A percentile compares a stretch with the other conserved stretches of the same genome.
phyloP scores from a whole-genome alignment of 2,329 filamentous ascomycete genomes.

The Aspergillus sp. region DNA sequence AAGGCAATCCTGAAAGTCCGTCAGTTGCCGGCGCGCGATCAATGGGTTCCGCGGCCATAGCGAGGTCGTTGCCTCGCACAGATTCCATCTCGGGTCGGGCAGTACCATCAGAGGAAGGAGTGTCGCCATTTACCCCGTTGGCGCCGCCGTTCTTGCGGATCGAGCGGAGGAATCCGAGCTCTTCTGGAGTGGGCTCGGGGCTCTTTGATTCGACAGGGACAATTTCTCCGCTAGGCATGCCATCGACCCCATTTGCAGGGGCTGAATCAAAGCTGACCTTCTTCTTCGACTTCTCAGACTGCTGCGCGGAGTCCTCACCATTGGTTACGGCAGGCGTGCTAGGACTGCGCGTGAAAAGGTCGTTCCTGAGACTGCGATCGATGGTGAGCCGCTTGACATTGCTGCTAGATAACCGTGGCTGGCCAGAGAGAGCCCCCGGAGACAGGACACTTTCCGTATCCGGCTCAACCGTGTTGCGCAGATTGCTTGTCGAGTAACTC shows the following conservation, averaged over 20 bases:
- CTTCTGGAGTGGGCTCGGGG: constrained; percentile 47
- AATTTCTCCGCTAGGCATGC: constrained; percentile 39
- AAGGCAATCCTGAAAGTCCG: constrained; percentile 20
- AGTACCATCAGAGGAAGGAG: constrained; percentile 21
- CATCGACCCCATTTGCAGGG: constrained; percentile 32
- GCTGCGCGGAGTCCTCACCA: constrained; percentile 31
- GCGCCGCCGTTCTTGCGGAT: constrained; percentile 41
- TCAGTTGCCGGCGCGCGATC: constrained; percentile 31
- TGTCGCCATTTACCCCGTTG: constrained; percentile 29
- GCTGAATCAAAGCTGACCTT: constrained; percentile 83
- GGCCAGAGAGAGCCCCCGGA: constrained; percentile 69
- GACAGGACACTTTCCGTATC: constrained; percentile 73
- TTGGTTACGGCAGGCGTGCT: constrained; percentile 27
- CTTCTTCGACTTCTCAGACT: constrained; percentile 49
- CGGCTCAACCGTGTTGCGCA: constrained; percentile 69
- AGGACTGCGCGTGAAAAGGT: constrained; percentile 44
- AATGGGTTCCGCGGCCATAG: constrained; percentile 60
- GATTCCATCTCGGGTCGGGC: constrained; percentile 58
- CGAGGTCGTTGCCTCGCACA: constrained; percentile 63
- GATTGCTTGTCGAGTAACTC: constrained; percentile 78
- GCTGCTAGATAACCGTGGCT: constrained; percentile 54
- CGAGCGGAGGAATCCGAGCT: constrained; percentile 52
- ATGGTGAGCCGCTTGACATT: constrained; percentile 88
- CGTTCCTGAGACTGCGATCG: constrained; percentile 69
- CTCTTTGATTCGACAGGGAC: constrained; percentile 43